These are phyloP conservation scores for Striga hermonthica DNA, from an alignment of 305 asterid species.

Conservation along the genomic window DNA sequence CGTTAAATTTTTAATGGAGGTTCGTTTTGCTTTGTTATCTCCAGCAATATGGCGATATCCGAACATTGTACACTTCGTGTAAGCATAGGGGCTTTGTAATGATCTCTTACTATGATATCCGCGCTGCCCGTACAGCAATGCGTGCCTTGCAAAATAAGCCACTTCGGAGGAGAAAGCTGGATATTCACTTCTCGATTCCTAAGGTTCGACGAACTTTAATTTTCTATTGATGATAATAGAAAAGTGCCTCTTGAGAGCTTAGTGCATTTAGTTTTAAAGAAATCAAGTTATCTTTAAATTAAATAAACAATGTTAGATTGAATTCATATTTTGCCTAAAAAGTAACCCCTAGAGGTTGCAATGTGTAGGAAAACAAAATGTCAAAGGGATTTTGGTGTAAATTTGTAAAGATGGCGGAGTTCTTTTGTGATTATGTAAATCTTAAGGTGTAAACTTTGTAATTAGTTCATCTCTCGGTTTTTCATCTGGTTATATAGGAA, in stretches of 20 bases:
- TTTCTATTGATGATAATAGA: too few relatives aligned
- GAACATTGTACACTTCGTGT: slow-evolving; percentile 65
- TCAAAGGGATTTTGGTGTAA: not conserved
- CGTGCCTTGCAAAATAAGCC: slow-evolving; percentile 64
- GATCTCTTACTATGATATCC: slow-evolving; percentile 74
- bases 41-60: slow-evolving; percentile 72
- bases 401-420: not conserved
- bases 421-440: not conserved
- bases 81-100: slow-evolving; percentile 85
- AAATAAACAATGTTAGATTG: too few relatives aligned
- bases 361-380: too few relatives aligned
- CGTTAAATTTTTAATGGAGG: too few relatives aligned
- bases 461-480: not conserved
- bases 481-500: slow-evolving; percentile 42
- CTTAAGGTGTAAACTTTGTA: not conserved
- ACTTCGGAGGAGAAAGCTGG: slow-evolving; percentile 63
- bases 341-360: too few relatives aligned
- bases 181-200: slow-evolving; percentile 81
- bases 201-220: slow-evolving; percentile 40
- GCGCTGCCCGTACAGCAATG: slow-evolving; percentile 74
- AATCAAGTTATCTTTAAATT: too few relatives aligned
- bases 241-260: too few relatives aligned
- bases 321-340: too few relatives aligned
- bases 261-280: too few relatives aligned
- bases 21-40: slow-evolving; percentile 14